Evolutionary conservation across 768 basidiomycete genomes (phyloP), one percentile per base, ranked within the genome.

Genomic region (Kwoniella sp.): DNA sequence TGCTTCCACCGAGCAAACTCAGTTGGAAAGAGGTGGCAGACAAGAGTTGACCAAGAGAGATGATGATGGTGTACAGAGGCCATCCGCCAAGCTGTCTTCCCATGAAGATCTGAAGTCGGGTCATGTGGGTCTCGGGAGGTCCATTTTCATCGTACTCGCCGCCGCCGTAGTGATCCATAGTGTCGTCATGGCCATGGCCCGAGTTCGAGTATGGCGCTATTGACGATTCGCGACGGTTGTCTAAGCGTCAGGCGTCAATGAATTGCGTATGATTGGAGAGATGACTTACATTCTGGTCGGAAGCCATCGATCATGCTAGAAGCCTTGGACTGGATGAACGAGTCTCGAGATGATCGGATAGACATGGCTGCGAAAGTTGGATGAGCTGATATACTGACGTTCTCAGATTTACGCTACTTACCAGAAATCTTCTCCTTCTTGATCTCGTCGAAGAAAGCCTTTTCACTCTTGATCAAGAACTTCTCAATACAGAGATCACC

Each of bases 401-500:
- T 38, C 17, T 4, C 48, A 7, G 13, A 30, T 22, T 30, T 31
- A 25, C 26, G 28, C 29, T 47, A 69, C 73, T 66, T 47, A 73
- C 87, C 89, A 26, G 87, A 87, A n/a, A 95, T 83, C 83, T 91
- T 93, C 71, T 94, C 92, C 80, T 88, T 90, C 76, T 90, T 87
- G 68, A 93, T 90, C 76, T 88, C 89, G 66, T 90, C 89, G 81
- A 95, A 95, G 87, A 93, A 96, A 0, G 87, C 87, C 75, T 93
- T 92, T 82, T 96, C 93, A 69, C 90, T 92, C 83, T 94, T 95
- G 68, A 87, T 84, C 69, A 96, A 82, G 84, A 84, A 96, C 79
- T 90, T 90, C 79, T 95, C 93, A 71, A 96, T 96, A 31, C 92
- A 95, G 26, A 96, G 79, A 70, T 95, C 93, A 58, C 87, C 86